Base-by-base conservation (phyloP, 208 protist genomes). In the Wallacemonas rigidus region DNA sequence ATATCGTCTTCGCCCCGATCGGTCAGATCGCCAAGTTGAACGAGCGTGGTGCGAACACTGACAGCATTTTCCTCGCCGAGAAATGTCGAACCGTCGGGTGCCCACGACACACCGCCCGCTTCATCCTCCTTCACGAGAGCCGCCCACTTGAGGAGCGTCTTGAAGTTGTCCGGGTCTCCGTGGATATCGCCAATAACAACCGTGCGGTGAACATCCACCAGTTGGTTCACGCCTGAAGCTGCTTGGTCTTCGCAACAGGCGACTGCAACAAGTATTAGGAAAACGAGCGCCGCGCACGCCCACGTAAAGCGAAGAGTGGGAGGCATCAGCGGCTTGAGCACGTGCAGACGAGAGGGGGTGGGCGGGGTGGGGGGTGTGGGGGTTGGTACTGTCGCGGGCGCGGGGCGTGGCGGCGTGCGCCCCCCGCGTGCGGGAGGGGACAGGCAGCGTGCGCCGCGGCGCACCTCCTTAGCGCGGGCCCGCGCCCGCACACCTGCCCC, bases 1-100 rank as follows among this genome's bases (percentile, higher is more conserved):
- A 81, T 61, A 58, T 89, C 80, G 56, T 94, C 69, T 35, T 85
- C 72, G 2, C 92, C 92, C 38, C 92, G 79, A 71, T 97, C 92
- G 17, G 95, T 69, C 15, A 95, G 67, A 73, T 97, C 92, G 54
- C 92, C 92, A 54, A 87, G 67, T 65, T 95, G 90, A 57, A 97
- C 82, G 5, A 95, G 74, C 9, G 85, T 91, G 47, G 81, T 92
- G 45, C 74, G 74, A 39, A 85, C 60, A 53, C 7, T 39, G 41
- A 9, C n/a, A 8, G 12, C 44, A 17, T 0, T 36, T 58, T 58
- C 54, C 35, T 17, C 1, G 17, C 54, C 54, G 57, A 39, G 26
- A 39, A 39, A 44, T 63, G 5, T 9, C 38, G 36, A 26, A 26
- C 26, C 26, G 26, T 26, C 26, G n/a, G 60, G 60, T 3, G 60